Evolutionary conservation across 2,329 filamentous ascomycete genomes (phyloP).

Genomic region (Cercospora canescens): DNA sequence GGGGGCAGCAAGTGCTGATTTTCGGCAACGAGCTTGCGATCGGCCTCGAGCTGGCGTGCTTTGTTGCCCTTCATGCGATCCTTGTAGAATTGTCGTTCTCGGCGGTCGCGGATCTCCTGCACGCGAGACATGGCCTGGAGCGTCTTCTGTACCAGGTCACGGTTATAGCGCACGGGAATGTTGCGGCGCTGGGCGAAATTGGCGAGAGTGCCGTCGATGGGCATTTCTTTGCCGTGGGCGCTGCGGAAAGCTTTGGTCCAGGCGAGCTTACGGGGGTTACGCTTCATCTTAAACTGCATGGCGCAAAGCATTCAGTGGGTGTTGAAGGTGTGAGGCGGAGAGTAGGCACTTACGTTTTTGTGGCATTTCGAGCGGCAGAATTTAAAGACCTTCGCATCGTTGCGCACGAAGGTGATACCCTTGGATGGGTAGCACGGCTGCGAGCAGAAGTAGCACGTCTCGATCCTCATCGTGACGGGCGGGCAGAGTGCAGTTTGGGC

Average conservation of each 20-base stretch:
- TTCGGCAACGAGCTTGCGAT: conserved; percentile 85
- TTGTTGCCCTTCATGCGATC: conserved; percentile 89
- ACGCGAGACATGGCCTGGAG: conserved; percentile 91
- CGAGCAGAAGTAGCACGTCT: conserved; percentile 72
- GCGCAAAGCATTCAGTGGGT: background rate
- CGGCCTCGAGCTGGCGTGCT: conserved; percentile 73
- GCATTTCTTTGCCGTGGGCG: conserved; percentile 78
- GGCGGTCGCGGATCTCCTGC: conserved; percentile 75
- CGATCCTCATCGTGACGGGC: conserved; percentile 46
- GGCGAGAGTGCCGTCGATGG: conserved; percentile 89
- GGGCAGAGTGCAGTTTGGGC: background rate
- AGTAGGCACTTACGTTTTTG: conserved; percentile 48
- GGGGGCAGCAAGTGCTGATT: conserved; percentile 87
- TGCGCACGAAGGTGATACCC: conserved; percentile 66
- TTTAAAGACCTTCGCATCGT: conserved; percentile 65
- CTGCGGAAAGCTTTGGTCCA: conserved; percentile 95
- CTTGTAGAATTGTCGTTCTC: conserved; percentile 93
- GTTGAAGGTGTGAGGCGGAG: background rate
- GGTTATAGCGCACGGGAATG: conserved; percentile 92
- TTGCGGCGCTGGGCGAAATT: conserved; percentile 86
- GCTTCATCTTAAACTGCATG: conserved; percentile 87
- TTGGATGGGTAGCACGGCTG: conserved; percentile 66
- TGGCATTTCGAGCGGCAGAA: conserved; percentile 70
- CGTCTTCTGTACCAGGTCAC: conserved; percentile 83
- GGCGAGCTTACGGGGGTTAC: conserved; percentile 92